phyloP scores from a whole-genome alignment of 768 basidiomycete genomes.

The Boletus eberwhitei region DNA sequence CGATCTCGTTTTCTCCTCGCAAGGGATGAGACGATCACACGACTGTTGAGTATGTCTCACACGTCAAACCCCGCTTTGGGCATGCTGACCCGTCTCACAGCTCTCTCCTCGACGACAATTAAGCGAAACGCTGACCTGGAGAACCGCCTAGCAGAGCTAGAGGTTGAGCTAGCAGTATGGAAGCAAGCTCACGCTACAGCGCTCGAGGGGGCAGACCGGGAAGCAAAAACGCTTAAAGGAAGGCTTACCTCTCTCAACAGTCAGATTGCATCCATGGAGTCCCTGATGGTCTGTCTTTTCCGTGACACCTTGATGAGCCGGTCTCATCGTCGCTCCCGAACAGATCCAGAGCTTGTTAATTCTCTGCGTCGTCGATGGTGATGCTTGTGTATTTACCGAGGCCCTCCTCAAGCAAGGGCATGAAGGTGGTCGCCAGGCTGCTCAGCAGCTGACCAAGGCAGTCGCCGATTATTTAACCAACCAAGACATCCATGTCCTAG shows the following conservation, averaged over 20 bases:
- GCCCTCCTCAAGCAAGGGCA: constrained; percentile 60
- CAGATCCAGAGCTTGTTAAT: constrained; percentile 68
- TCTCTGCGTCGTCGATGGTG: constrained; percentile 72
- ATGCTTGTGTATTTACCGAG: constrained; percentile 62
- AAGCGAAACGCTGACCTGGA: constrained; percentile 64
- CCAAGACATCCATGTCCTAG: constrained; percentile 58
- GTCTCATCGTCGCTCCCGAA: constrained; percentile 5
- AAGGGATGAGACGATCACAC: constrained; percentile 67
- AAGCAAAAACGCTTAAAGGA: constrained; percentile 64
- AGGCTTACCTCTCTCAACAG: constrained; percentile 61
- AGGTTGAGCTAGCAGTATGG: constrained; percentile 67
- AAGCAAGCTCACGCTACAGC: constrained; percentile 66
- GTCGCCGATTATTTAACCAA: constrained; percentile 66
- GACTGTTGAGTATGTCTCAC: constrained; percentile 50
- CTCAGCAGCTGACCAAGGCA: constrained; percentile 61
- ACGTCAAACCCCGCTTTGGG: background rate
- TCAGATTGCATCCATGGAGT: constrained; percentile 59
- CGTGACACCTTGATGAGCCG: background rate
- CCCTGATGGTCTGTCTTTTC: constrained; percentile 38
- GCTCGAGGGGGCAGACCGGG: constrained; percentile 60
- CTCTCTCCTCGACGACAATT: constrained; percentile 60
- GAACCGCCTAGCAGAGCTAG: constrained; percentile 61
- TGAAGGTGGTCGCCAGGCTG: constrained; percentile 57
- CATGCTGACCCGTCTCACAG: constrained; percentile 35
- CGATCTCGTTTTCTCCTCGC: constrained; percentile 17